These are phyloP conservation scores for Penicillium sp. DNA, from an alignment of 2,329 filamentous ascomycete genomes.

Conservation along the genomic window DNA sequence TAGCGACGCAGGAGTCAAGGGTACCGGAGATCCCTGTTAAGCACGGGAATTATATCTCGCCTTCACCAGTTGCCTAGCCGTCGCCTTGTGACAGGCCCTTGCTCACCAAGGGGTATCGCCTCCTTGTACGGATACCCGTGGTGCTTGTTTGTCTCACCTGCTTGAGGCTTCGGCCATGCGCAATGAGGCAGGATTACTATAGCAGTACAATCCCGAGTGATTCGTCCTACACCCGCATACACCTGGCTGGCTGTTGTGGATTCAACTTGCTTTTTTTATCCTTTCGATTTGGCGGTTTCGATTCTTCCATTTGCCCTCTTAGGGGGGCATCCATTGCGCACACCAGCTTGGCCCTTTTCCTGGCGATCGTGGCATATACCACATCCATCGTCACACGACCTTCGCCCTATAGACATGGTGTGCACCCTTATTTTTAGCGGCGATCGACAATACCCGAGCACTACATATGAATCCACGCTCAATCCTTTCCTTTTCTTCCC, in stretches of 20 bases:
- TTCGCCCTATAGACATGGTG: conserved; percentile 22
- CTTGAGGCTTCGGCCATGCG: too few relatives aligned
- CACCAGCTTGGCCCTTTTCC: not conserved
- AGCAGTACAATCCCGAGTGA: not conserved
- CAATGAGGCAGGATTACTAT: not conserved
- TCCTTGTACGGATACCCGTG: not conserved
- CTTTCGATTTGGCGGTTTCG: not conserved
- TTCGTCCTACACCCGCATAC: not conserved
- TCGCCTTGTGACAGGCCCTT: conserved; percentile 7
- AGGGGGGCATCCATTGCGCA: not conserved
- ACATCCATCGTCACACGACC: conserved; percentile 12
- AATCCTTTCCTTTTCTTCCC: not conserved
- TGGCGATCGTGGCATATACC: not conserved
- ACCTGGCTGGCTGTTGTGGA: not conserved
- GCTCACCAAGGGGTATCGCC: too few relatives aligned
- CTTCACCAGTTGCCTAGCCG: conserved; percentile 16
- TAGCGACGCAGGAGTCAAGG: conserved; percentile 29
- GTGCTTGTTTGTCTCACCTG: not conserved
- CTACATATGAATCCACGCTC: conserved; percentile 3
- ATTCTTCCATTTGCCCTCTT: not conserved
- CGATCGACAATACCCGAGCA: conserved; percentile 19
- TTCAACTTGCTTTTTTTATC: not conserved
- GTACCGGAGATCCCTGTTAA: conserved; percentile 30
- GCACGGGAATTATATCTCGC: conserved; percentile 15
- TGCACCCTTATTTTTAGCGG: conserved; percentile 10